Base-by-base conservation (phyloP, 495 filamentous ascomycete species). In the Pseudevernia furfuracea region DNA sequence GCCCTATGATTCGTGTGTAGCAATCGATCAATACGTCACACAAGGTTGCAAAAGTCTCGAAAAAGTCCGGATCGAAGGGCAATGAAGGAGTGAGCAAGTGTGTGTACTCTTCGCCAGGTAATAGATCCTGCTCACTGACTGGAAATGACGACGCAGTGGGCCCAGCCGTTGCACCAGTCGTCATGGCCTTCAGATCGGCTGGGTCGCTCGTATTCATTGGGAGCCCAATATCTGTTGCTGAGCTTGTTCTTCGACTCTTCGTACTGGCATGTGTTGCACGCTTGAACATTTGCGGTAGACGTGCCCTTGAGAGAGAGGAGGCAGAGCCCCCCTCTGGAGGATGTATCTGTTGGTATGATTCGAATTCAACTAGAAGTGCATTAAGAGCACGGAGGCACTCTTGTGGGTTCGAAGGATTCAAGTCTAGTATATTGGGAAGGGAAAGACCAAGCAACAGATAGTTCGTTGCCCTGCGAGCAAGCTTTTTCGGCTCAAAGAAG, bases 41-140 rank as follows among this genome's bases (percentile, higher is more conserved):
- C 32, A 99, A 79, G 12, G 94, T 97, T n/a, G 92, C 88, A 74
- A 97, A 97, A 0, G 91, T 95, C 76, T 96, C 91, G 73, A 91
- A 95, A 71, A 96, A 99, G 74, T 99, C 94, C 14, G 93, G 93
- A 58, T 97, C 94, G 71, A 99, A 99, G 0, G 94, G 94, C 59
- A 97, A 77, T n/a, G 86, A 87, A 0, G 95, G 95, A 7, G 92
- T 97, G 1, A 94, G 78, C 9, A 99, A 84, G 74, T 92, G 87
- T 1, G 85, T 85, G 67, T 97, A 99, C 70, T 92, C 88, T 73
- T 96, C 93, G 21, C 89, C 78, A 9, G 82, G 75, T 28, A 82
- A 74, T 30, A 84, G 77, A 61, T 84, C 81, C 2, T 82, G 80
- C 52, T 83, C 80, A 9, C 77, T 78, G 58, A 76, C 71, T 28